Conservation (phyloP, 768 basidiomycete species). For the Lactarius hengduanensis region DNA sequence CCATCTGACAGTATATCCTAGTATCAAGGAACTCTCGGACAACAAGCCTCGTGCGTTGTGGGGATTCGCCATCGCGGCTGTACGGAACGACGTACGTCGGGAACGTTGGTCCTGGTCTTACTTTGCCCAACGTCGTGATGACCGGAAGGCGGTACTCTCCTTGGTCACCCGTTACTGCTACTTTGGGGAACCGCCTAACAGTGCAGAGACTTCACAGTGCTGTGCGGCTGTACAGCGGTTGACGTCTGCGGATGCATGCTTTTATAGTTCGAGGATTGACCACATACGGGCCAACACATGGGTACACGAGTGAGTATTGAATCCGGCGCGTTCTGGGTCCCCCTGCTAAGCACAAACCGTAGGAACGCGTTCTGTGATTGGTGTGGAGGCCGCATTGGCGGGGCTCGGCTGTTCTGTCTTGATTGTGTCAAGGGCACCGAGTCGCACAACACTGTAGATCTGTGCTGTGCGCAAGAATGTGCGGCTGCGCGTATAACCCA, state of each 20-base stretch:
- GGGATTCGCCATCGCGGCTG: constrained; percentile 35
- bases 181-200: constrained; percentile 28
- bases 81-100: constrained; percentile 30
- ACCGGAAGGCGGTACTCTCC: constrained; percentile 30
- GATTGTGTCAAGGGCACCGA: constrained; percentile 30
- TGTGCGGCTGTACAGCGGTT: constrained; percentile 24
- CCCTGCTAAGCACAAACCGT: background rate
- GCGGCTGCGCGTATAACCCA: constrained; percentile 22
- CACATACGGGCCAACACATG: constrained; percentile 27
- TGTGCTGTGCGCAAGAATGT: constrained; percentile 35
- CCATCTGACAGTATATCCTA: constrained; percentile 31
- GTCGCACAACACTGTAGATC: constrained; percentile 32
- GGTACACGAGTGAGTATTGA: constrained; percentile 27
- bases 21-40: constrained; percentile 29
- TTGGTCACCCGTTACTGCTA: constrained; percentile 29
- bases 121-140: constrained; percentile 35
- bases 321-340: background rate
- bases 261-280: constrained; percentile 30
- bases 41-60: constrained; percentile 34
- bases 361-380: constrained; percentile 32
- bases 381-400: constrained; percentile 33
- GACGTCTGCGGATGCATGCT: constrained; percentile 31
- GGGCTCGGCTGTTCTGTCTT: constrained; percentile 36
- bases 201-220: constrained; percentile 29
- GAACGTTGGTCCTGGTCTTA: constrained; percentile 35